A percentile compares a stretch with the other conserved stretches of the same genome.
Conservation (phyloP, 2,329 filamentous ascomycete genomes). For the Cercospora janseana region DNA sequence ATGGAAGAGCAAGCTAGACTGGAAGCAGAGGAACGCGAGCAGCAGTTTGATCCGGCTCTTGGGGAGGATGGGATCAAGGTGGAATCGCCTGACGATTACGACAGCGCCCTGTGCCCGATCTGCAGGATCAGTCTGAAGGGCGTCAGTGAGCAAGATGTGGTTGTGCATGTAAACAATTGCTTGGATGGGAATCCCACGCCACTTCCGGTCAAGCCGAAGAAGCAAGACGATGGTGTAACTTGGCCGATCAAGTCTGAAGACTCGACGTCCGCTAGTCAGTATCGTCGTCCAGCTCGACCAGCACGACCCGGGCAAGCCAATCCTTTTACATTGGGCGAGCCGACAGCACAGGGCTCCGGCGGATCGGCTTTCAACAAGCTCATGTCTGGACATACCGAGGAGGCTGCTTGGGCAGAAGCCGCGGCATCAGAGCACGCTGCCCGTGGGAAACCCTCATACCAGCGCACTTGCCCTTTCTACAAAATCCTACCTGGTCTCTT, state of each 20-base stretch:
- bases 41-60: conserved; percentile 32
- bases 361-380: conserved; percentile 84
- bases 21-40: conserved; percentile 54
- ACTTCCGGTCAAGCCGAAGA: conserved; percentile 41
- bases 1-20: conserved; percentile 68
- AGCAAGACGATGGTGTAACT: conserved; percentile 17
- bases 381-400: conserved; percentile 89
- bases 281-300: conserved; percentile 63
- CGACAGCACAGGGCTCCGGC: conserved; percentile 31
- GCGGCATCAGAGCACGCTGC: conserved; percentile 75
- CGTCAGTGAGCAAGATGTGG: conserved; percentile 61
- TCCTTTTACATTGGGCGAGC: conserved; percentile 62
- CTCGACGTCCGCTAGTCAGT: conserved; percentile 51
- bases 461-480: conserved; percentile 94
- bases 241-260: conserved; percentile 21
- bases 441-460: conserved; percentile 79
- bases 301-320: conserved; percentile 78
- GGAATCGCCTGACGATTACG: conserved; percentile 2
- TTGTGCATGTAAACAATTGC: conserved; percentile 87
- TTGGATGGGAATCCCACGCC: conserved; percentile 76
- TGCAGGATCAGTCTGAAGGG: conserved; percentile 66
- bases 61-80: conserved; percentile 18
- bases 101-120: conserved; percentile 63
- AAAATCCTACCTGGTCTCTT: conserved; percentile 93
- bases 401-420: conserved; percentile 83